A percentile compares a stretch with the other conserved stretches of the same genome.
Conservation (phyloP, 208 protist species). For the Novymonas esmeraldas region DNA sequence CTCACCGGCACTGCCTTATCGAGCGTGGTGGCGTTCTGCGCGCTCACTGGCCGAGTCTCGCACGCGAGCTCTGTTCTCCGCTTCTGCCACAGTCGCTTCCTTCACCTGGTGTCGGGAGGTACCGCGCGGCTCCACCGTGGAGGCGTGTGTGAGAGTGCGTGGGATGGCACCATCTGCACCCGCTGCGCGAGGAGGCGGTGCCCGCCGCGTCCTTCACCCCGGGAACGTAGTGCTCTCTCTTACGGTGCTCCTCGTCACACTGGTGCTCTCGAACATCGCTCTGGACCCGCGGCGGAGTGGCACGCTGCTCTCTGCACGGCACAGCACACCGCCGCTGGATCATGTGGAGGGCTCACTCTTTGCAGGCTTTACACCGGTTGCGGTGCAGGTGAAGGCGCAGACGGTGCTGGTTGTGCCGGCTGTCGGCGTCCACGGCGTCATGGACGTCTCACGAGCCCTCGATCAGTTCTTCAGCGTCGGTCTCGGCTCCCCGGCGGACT, state of each 20-base stretch:
- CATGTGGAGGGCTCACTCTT: not conserved
- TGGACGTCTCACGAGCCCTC: slow-evolving; percentile 7
- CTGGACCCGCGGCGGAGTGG: slow-evolving; percentile 15
- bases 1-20: too few species aligned
- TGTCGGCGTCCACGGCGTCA: not conserved
- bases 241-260: slow-evolving; percentile 11
- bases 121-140: too few species aligned
- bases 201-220: slow-evolving; percentile 17
- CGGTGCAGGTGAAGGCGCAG: slow-evolving; percentile 1
- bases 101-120: too few species aligned
- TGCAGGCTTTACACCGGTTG: slow-evolving; percentile 8
- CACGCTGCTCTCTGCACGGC: slow-evolving; percentile 17
- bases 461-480: slow-evolving; percentile 7
- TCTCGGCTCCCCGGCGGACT: not conserved
- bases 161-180: not conserved
- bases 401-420: slow-evolving; percentile 18
- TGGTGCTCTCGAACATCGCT: slow-evolving; percentile 13
- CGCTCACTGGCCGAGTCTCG: too few species aligned
- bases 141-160: too few species aligned
- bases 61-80: too few species aligned
- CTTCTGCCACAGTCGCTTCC: too few species aligned
- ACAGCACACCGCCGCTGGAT: slow-evolving; percentile 9
- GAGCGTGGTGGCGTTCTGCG: too few species aligned
- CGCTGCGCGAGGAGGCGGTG: not conserved
- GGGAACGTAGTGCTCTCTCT: slow-evolving; percentile 28